These are phyloP conservation scores for Acanthamoeba sp. DNA, from an alignment of 208 protist species.

Conservation along the genomic window DNA sequence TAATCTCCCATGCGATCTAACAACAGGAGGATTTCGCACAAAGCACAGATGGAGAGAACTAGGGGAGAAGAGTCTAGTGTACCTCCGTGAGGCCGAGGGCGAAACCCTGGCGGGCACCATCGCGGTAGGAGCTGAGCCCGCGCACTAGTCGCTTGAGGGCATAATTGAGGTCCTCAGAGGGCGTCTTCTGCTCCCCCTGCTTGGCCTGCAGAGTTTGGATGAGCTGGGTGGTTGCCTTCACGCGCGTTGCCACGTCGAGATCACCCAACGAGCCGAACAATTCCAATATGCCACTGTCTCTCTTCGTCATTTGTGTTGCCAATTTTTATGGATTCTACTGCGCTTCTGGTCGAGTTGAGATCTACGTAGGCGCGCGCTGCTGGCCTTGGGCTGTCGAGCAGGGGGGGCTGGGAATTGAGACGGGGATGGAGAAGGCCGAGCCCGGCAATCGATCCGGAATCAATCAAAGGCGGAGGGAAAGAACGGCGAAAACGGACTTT, in stretches of 20 bases:
- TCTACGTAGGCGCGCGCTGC: too few species aligned
- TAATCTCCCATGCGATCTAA: not conserved
- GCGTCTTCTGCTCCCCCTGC: not conserved
- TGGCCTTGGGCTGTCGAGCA: too few species aligned
- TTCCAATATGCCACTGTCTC: conserved; percentile 54
- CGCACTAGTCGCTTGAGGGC: conserved; percentile 66
- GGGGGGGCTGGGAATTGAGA: not conserved
- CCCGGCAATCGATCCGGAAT: conserved; percentile 15
- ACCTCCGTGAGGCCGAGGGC: conserved; percentile 66
- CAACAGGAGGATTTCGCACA: not conserved
- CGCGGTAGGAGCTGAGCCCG: conserved; percentile 66
- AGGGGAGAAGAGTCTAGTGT: not conserved
- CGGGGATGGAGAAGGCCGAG: not conserved
- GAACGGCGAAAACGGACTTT: not conserved
- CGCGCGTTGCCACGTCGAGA: not conserved
- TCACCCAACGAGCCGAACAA: conserved; percentile 52
- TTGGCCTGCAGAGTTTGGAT: conserved; percentile 20
- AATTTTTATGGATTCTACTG: not conserved
- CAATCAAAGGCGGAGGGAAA: not conserved
- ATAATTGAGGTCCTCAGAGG: conserved; percentile 62
- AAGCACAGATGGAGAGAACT: not conserved
- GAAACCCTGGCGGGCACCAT: conserved; percentile 73
- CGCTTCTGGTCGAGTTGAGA: not conserved
- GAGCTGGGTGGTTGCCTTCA: not conserved
- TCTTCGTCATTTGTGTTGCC: not conserved